Percentiles rank a stretch among this genome's conserved stretches.
Evolutionary conservation across 306 rosid species (phyloP).

Genomic region (Nissolia schottii): DNA sequence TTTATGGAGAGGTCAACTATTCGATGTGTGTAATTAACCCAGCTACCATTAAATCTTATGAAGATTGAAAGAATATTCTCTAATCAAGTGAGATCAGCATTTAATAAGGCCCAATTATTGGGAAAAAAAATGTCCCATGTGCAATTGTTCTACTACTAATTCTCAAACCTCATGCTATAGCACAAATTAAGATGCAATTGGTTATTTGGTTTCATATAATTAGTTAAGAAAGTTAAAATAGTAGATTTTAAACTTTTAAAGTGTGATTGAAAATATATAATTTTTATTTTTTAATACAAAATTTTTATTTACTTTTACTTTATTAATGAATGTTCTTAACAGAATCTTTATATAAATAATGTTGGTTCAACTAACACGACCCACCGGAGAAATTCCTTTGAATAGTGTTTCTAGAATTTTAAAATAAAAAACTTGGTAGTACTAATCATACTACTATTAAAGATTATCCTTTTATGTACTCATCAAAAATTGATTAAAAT

Average conservation of each 20-base stretch:
- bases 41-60: background rate
- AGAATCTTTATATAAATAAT: background rate
- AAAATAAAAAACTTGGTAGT: background rate
- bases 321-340: no score
- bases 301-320: no score
- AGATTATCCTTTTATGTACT: background rate
- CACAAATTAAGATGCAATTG: background rate
- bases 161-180: background rate
- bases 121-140: conserved; percentile 6
- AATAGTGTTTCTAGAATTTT: background rate
- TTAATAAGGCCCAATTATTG: conserved; percentile 14
- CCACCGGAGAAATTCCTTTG: background rate
- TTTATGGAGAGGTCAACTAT: conserved; percentile 18
- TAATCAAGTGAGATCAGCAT: conserved; percentile 11
- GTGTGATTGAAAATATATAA: no score
- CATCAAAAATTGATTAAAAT: background rate
- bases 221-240: no score
- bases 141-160: background rate
- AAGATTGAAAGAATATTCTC: conserved; percentile 23
- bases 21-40: conserved; percentile 11
- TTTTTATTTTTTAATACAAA: no score
- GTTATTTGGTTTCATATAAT: no score
- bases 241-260: no score
- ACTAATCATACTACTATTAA: no score
- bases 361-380: background rate